Base-by-base conservation (phyloP, 805 yeast species). In the Metschnikowia rubicola region DNA sequence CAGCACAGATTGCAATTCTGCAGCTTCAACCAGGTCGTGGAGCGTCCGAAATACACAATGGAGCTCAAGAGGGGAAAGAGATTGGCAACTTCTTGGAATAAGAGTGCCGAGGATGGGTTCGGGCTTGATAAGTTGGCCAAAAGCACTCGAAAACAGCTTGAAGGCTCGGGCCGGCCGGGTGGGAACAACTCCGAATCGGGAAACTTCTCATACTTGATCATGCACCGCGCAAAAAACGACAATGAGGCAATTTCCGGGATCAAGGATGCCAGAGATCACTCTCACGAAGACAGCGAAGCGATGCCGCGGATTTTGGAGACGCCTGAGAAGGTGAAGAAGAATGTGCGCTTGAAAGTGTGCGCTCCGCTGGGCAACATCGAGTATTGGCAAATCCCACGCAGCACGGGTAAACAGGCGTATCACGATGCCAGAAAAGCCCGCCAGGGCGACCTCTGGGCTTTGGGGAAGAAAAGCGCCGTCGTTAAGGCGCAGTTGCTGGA, bases 391-490 rank as follows among this genome's bases (percentile, higher is more conserved):
- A 78, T 94, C 2, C 85, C 97, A 0, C 86, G 84, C 62, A 82
- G 95, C 15, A 74, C 79, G 45, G 86, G 88, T 6, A 80, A 81
- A 51, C 85, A 80, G 51, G 80, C 73, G 2, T 94, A 88, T 56
- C 95, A 88, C 60, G 98, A 94, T 69, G 96, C 96, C 0, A 75
- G 97, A 46, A 92, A 94, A 63, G 80, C 88, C 0, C 66, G 65
- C n/a, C 78, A 79, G 60, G 96, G 97, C 19, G 99, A 94, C 62
- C 66, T 84, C 43, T 94, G 98, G 99, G 84, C 86, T 1, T 59
- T 63, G 45, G 73, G 65, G 9, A 64, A 64, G 54, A 72, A 72
- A 58, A 59, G 65, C 30, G 65, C 61, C 2, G 56, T 57, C 11
- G 68, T 66, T 8, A 67, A 65, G 54, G 64, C 62, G 44, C 54